These are phyloP conservation scores for Cordyceps cateniannulata DNA, from an alignment of 2,329 filamentous ascomycete species.

Conservation along the genomic window DNA sequence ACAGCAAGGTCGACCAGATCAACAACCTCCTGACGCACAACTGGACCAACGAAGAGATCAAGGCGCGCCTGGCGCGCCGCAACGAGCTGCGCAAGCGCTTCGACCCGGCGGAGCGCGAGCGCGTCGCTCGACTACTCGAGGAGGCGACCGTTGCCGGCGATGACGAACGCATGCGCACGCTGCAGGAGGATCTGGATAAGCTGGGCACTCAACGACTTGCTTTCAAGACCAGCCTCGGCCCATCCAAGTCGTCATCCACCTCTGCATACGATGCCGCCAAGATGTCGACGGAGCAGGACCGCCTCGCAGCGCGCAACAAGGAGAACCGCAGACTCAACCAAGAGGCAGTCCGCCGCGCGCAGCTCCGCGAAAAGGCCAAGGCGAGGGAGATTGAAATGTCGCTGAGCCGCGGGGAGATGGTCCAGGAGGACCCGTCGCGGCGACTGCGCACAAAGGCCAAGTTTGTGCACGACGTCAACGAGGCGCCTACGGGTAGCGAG, in stretches of 20 bases:
- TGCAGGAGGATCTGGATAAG: constrained; percentile 55
- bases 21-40: constrained; percentile 69
- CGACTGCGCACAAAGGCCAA: constrained; percentile 62
- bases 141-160: constrained; percentile 61
- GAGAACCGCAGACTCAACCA: constrained; percentile 78
- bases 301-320: constrained; percentile 74
- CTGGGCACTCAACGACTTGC: constrained; percentile 65
- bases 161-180: constrained; percentile 44
- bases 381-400: constrained; percentile 55
- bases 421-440: constrained; percentile 52
- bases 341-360: constrained; percentile 86
- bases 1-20: constrained; percentile 72
- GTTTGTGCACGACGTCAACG: constrained; percentile 59
- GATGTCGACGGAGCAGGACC: constrained; percentile 65
- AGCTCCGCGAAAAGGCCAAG: constrained; percentile 70
- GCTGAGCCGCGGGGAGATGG: constrained; percentile 56
- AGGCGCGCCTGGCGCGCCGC: constrained; percentile 68
- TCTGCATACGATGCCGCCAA: constrained; percentile 29
- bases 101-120: constrained; percentile 60
- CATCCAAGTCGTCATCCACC: constrained; percentile 37
- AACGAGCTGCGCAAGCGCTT: constrained; percentile 61
- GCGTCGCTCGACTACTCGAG: constrained; percentile 58
- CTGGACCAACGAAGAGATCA: constrained; percentile 79
- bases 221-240: constrained; percentile 59
- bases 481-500: constrained; percentile 19